phyloP scores from a whole-genome alignment of 345 rosid species.

The Theobroma cacao region DNA sequence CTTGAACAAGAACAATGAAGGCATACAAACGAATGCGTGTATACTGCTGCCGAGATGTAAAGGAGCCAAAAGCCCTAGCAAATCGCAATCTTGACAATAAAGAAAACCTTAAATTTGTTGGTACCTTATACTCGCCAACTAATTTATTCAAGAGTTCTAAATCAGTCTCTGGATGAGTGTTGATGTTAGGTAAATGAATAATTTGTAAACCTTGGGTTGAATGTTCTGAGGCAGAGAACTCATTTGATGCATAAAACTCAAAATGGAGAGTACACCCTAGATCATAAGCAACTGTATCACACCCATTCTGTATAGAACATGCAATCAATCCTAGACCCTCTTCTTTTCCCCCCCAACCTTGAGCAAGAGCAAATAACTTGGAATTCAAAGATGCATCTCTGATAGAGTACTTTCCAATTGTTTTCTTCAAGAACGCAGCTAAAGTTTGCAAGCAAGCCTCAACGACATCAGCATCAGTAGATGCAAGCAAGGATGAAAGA shows the following conservation, averaged over 20 bases:
- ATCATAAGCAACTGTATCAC: slow-evolving; percentile 69
- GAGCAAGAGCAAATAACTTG: slow-evolving; percentile 85
- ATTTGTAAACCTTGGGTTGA: slow-evolving; percentile 60
- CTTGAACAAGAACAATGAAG: slow-evolving; percentile 87
- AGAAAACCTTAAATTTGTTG: slow-evolving; percentile 74
- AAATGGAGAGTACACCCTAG: slow-evolving; percentile 93
- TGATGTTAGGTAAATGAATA: slow-evolving; percentile 66
- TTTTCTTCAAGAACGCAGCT: slow-evolving; percentile 85
- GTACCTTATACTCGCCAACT: slow-evolving; percentile 71
- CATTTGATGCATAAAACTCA: slow-evolving; percentile 76
- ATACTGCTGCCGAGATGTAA: slow-evolving; percentile 76
- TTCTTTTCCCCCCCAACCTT: slow-evolving; percentile 99
- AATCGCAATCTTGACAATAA: slow-evolving; percentile 81
- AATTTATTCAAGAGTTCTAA: slow-evolving; percentile 72
- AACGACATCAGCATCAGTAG: slow-evolving; percentile 92
- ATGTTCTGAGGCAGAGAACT: slow-evolving; percentile 35
- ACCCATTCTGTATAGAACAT: slow-evolving; percentile 59
- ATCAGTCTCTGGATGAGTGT: slow-evolving; percentile 56
- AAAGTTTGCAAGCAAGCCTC: slow-evolving; percentile 89
- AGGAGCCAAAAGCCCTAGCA: slow-evolving; percentile 86
- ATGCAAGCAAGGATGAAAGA: slow-evolving; percentile 86
- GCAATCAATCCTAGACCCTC: slow-evolving; percentile 92
- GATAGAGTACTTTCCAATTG: slow-evolving; percentile 74
- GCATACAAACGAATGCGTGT: slow-evolving; percentile 92
- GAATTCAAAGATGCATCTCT: slow-evolving; percentile 76